These are phyloP conservation scores for Neurospora sublineolata DNA, from an alignment of 495 filamentous ascomycete genomes.

Conservation along the genomic window DNA sequence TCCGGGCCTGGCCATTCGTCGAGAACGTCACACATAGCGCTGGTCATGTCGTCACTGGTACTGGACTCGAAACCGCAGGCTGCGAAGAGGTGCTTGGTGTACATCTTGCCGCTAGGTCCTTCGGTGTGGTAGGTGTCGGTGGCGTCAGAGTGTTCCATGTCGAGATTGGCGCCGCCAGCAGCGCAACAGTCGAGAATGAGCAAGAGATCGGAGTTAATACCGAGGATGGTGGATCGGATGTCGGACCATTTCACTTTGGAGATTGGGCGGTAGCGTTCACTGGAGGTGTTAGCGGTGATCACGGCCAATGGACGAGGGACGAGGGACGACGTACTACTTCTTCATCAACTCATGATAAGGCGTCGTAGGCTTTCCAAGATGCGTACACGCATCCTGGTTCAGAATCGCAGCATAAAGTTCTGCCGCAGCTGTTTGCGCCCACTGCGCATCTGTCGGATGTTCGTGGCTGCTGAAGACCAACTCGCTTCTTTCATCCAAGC, in stretches of 20 bases:
- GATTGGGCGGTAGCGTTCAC: constrained; percentile 24
- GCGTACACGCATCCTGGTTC: constrained; percentile 6
- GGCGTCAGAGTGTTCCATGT: neutral
- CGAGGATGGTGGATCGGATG: constrained; percentile 17
- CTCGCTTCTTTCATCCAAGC: constrained; percentile 22
- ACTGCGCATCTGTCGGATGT: constrained; percentile 19
- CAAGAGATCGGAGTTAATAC: constrained; percentile 18
- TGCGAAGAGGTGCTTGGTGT: constrained; percentile 26
- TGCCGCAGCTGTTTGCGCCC: constrained; percentile 19
- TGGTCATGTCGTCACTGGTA: constrained; percentile 27
- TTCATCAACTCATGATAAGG: constrained; percentile 11
- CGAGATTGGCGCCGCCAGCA: constrained; percentile 19
- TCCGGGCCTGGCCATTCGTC: constrained; percentile 8
- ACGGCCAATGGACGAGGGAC: neutral
- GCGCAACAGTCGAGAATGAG: constrained; percentile 28
- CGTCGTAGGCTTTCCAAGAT: constrained; percentile 3
- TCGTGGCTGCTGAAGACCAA: constrained; percentile 27
- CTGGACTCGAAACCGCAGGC: constrained; percentile 26
- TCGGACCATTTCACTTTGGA: constrained; percentile 17
- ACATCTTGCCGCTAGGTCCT: neutral
- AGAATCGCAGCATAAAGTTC: constrained; percentile 22
- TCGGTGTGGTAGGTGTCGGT: constrained; percentile 7
- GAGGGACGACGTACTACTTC: constrained; percentile 21
- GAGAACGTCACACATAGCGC: constrained; percentile 20
- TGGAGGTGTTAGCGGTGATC: constrained; percentile 1